Base-by-base conservation (phyloP, 2,329 filamentous ascomycete species). In the Colletotrichum tamarilloi region DNA sequence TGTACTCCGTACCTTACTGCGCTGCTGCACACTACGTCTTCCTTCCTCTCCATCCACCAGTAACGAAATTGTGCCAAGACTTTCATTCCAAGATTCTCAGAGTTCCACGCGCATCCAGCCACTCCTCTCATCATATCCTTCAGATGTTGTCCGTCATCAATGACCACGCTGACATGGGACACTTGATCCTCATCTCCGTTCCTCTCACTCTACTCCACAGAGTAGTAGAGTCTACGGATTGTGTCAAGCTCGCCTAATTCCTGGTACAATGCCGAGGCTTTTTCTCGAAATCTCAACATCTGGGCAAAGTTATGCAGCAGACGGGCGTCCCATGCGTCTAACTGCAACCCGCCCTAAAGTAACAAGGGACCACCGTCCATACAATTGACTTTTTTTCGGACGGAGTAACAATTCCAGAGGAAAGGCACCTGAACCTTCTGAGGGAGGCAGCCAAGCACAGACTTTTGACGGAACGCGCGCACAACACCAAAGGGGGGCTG, bases 371-470 rank as follows among this genome's bases (percentile, higher is more conserved):
- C 42, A n/a, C 42, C 42, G 42, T 46, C 42, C 42, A n/a, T 46
- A 46, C 42, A 46, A 46, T 46, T 46, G 16, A 49, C 42, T 19
- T 49, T 46, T 46, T 19, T 42, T 42, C 38, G 38, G 38, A 42
- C 38, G 12, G 38, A 42, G 14, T 16, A 42, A 35, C 12, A 35
- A 35, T 12, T 35, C 32, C 12, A 42, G 16, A 42, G 38, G 14
- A 42, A 42, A 16, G 14, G 16, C 38, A 42, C 42, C 42, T 49
- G 19, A 49, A 42, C 35, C 7, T 32, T 14, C 14, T 53, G 52
- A 63, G 57, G 49, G 69, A 68, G 68, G 68, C 68, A 66, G 68
- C 68, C 68, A 46, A 53, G 35, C 62, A 58, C 42, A 46, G 68
- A 62, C 42, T 22, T 49, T 42, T 42, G 38, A 42, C 38, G 38